phyloP scores from a whole-genome alignment of 2,329 filamentous ascomycete genomes.

The Phyllosticta citrichinensis region DNA sequence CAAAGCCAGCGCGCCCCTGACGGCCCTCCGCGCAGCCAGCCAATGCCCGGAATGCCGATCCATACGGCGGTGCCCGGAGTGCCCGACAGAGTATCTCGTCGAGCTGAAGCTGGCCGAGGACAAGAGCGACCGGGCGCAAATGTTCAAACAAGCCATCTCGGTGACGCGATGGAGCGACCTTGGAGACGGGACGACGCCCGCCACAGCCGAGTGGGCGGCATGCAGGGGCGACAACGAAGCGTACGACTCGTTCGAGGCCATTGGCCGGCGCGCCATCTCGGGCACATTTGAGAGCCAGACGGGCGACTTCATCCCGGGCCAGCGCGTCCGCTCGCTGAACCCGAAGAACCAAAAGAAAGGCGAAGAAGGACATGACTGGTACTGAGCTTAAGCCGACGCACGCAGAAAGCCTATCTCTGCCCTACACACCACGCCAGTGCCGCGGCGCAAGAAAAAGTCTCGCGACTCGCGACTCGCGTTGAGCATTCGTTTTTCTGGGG shows the following conservation, averaged over 20 bases:
- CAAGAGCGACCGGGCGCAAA: constrained; percentile 30
- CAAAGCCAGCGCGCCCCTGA: constrained; percentile 1
- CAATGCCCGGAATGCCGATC: constrained; percentile 48
- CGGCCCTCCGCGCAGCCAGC: constrained; percentile 30
- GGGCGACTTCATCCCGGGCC: constrained; percentile 46
- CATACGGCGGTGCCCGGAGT: constrained; percentile 51
- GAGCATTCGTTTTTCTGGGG: not conserved
- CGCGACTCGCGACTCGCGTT: not conserved
- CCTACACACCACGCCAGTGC: not conserved
- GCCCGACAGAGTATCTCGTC: constrained; percentile 52
- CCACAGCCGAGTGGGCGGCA: constrained; percentile 46
- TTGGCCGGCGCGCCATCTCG: constrained; percentile 47
- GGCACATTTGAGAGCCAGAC: constrained; percentile 50
- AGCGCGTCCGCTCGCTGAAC: constrained; percentile 49
- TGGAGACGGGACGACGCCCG: constrained; percentile 44
- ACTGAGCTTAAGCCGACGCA: constrained; percentile 30
- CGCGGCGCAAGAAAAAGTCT: not conserved
- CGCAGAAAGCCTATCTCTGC: not conserved
- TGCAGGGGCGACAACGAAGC: constrained; percentile 36
- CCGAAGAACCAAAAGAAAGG: constrained; percentile 44
- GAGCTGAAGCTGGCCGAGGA: constrained; percentile 52
- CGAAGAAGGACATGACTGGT: constrained; percentile 50
- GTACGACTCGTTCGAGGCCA: constrained; percentile 45
- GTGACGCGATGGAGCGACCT: constrained; percentile 54
- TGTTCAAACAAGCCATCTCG: constrained; percentile 51